Evolutionary conservation across 1,139 yeast genomes (phyloP).

Genomic region (Debaryomyces nepalensis): DNA sequence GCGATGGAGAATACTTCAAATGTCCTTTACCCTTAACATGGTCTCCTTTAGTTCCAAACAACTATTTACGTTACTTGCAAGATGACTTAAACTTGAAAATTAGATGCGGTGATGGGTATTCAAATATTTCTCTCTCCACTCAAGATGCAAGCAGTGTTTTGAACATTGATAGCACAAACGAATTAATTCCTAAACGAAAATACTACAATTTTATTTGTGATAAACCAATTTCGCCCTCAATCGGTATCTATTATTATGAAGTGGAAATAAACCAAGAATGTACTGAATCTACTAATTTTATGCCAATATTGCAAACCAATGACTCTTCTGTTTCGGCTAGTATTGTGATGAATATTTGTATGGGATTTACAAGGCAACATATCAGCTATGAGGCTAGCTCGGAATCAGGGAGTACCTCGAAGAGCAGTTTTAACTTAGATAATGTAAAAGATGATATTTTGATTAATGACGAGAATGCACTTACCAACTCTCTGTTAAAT

Average conservation of each 20-base stretch:
- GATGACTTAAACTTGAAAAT: slow-evolving; percentile 30
- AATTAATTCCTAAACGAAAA: slow-evolving; percentile 14
- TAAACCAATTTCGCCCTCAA: slow-evolving; percentile 34
- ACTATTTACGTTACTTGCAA: slow-evolving; percentile 28
- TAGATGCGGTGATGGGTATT: slow-evolving; percentile 33
- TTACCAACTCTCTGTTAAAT: slow-evolving; percentile 21
- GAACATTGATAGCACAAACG: slow-evolving; percentile 5
- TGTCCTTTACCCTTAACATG: slow-evolving; percentile 47
- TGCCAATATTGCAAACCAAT: slow-evolving; percentile 39
- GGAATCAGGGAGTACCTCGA: slow-evolving; percentile 15
- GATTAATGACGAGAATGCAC: slow-evolving; percentile 22
- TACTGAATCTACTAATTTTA: slow-evolving; percentile 35
- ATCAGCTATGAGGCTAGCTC: slow-evolving; percentile 25
- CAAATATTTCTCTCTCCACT: slow-evolving; percentile 32
- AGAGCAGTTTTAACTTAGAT: slow-evolving; percentile 33
- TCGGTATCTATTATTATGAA: slow-evolving; percentile 46
- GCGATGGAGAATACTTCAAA: slow-evolving; percentile 29
- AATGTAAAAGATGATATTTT: slow-evolving; percentile 33
- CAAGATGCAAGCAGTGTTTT: slow-evolving; percentile 4
- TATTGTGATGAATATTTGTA: slow-evolving; percentile 37
- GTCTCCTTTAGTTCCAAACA: slow-evolving; percentile 40
- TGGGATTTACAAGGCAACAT: slow-evolving; percentile 42
- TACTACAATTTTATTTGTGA: slow-evolving; percentile 43
- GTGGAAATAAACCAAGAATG: slow-evolving; percentile 39
- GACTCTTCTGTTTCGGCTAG: slow-evolving; percentile 42